Base-by-base conservation (phyloP, 345 rosid genomes). In the Boechera retrofracta region DNA sequence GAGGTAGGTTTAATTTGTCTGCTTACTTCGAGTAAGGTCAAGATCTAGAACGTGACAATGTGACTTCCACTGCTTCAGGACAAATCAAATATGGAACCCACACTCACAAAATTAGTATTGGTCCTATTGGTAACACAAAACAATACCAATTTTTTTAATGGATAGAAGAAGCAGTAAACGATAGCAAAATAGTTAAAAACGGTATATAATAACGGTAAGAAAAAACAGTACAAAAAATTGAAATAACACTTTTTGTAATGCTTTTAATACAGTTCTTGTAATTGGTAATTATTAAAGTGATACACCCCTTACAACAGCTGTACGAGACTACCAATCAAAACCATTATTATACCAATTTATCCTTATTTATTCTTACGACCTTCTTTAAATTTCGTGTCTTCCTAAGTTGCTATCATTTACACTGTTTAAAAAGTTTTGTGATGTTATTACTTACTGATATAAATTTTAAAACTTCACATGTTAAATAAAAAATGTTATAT, bases 21-120 rank as follows among this genome's bases (percentile, higher is more conserved):
- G 76, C 32, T 64, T 71, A 7, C 80, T 77, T 71, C 60, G 60
- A 65, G 76, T 47, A 48, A 77, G n/a, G 15, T 62, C 55, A 10
- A 61, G 48, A 69, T 33, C 58, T 38, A 26, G 12, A 62, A 70
- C 75, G 71, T 77, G 76, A 55, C 80, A 71, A 77, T 64, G 81
- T 71, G 81, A 72, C 48, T 71, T 56, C 76, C 81, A 56, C 72
- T 77, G 76, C 71, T 16, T 77, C 59, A 7, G 12, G 51, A 44
- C 49, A 64, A 71, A 56, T 44, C 31, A 64, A 10, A 18, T 45
- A 15, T 26, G 61, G 42, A 1, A 54, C 57, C 70, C 44, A 41
- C 62, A 7, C 44, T 52, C 12, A 3, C 52, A 11, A 73, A 15
- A 11, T 15, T 18, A 15, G 3, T 32, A 6, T 36, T 21, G 1